A percentile compares a stretch with the other conserved stretches of the same genome.
phyloP scores from a whole-genome alignment of 1,284 basidiomycete genomes.

The Trametes pubescens region DNA sequence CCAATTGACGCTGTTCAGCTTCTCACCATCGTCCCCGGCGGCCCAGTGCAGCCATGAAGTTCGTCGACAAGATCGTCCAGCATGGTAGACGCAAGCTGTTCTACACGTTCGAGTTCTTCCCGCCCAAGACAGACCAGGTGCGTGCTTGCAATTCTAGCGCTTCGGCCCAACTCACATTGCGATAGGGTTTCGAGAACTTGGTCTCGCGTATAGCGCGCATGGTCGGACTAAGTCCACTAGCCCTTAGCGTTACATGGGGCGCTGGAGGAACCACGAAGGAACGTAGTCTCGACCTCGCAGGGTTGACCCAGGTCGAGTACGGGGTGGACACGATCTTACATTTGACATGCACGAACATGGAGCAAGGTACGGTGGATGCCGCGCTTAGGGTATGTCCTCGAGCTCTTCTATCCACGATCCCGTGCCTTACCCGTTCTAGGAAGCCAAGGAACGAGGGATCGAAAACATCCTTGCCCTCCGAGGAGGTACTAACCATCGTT shows the following conservation, averaged over 20 bases:
- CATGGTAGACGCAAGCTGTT: conserved; percentile 63
- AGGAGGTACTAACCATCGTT: conserved; percentile 63
- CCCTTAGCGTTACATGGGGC: conserved; percentile 94
- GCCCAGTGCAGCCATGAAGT: conserved; percentile 63
- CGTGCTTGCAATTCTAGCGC: conserved; percentile 29
- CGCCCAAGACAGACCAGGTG: conserved; percentile 90
- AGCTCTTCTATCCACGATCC: background rate
- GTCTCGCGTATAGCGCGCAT: conserved; percentile 83
- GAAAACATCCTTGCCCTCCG: conserved; percentile 92
- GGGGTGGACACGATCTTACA: conserved; percentile 90
- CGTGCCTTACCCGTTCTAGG: conserved; percentile 49
- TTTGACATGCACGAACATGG: conserved; percentile 98
- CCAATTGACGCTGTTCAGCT: conserved; percentile 8
- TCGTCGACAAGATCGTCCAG: conserved; percentile 67
- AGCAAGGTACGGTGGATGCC: conserved; percentile 86
- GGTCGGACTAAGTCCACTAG: conserved; percentile 73
- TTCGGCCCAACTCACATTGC: conserved; percentile 13
- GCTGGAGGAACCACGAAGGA: conserved; percentile 95
- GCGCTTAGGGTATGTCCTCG: conserved; percentile 71
- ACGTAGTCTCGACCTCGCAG: conserved; percentile 86
- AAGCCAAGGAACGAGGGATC: conserved; percentile 85
- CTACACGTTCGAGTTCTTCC: conserved; percentile 95
- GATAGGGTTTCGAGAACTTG: conserved; percentile 88
- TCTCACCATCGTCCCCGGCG: conserved; percentile 15
- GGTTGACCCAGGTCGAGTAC: conserved; percentile 74